Percentiles rank a stretch among this genome's conserved stretches.
These are phyloP conservation scores for Diplocarpon rosae DNA, from an alignment of 2,329 filamentous ascomycete genomes.

Conservation along the genomic window DNA sequence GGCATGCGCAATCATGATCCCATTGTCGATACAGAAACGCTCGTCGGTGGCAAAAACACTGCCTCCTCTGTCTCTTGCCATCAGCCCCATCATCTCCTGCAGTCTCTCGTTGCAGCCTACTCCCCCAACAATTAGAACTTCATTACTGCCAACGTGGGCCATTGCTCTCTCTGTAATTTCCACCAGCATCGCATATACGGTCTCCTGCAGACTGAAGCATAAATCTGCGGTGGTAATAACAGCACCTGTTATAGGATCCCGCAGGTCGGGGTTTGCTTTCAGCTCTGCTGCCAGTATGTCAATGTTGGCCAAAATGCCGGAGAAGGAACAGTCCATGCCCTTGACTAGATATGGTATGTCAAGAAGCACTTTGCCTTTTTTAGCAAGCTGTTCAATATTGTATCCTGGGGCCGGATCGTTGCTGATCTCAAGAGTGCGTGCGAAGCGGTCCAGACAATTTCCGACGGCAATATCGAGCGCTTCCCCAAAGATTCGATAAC, in stretches of 20 bases:
- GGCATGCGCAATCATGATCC: conserved; percentile 98
- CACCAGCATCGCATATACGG: conserved; percentile 91
- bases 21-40: conserved; percentile 96
- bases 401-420: conserved; percentile 97
- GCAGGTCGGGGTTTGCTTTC: conserved; percentile 35
- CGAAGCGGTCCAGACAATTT: conserved; percentile 94
- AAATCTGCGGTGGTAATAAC: conserved; percentile 70
- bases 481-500: conserved; percentile 97
- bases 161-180: conserved; percentile 98
- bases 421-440: conserved; percentile 77
- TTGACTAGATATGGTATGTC: conserved; percentile 95
- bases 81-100: conserved; percentile 97
- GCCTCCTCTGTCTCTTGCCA: conserved; percentile 81
- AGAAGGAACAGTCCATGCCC: conserved; percentile 97
- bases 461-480: conserved; percentile 95
- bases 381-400: conserved; percentile 92
- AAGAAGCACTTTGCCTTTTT: conserved; percentile 58
- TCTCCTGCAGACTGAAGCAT: conserved; percentile 93
- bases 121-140: conserved; percentile 91
- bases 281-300: conserved; percentile 69
- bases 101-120: conserved; percentile 91
- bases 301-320: conserved; percentile 75
- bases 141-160: conserved; percentile 85
- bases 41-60: conserved; percentile 93
- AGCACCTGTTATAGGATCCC: conserved; percentile 38